Evolutionary conservation across 1,284 basidiomycete species (phyloP).

Genomic region (Rhodotorula sp.): DNA sequence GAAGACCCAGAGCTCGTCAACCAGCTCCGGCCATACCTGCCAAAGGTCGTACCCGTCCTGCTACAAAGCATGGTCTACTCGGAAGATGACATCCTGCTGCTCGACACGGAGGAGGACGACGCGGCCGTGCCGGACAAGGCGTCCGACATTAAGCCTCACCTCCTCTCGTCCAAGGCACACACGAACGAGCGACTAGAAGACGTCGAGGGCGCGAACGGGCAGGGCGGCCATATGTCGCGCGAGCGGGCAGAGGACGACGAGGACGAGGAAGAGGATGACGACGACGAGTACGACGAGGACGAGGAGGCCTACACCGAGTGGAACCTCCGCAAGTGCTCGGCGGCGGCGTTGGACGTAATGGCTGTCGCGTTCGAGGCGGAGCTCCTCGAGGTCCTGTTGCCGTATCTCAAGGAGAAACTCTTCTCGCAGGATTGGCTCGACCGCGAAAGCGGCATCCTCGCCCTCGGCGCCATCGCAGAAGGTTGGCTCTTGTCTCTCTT

Average conservation of each 20-base stretch:
- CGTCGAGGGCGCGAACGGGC: conserved; percentile 13
- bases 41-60: conserved; percentile 85
- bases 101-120: conserved; percentile 83
- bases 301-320: conserved; percentile 98
- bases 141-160: conserved; percentile 91
- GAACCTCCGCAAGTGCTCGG: conserved; percentile 98
- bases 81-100: conserved; percentile 91
- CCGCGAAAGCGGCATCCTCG: conserved; percentile 92
- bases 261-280: conserved; percentile 80
- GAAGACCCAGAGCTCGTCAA: conserved; percentile 84
- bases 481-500: conserved; percentile 56
- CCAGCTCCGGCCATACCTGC: conserved; percentile 80
- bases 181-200: conserved; percentile 45
- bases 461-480: conserved; percentile 96
- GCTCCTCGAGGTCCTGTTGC: conserved; percentile 81
- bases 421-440: conserved; percentile 93
- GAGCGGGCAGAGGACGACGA: conserved; percentile 57
- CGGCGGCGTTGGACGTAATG: conserved; percentile 94
- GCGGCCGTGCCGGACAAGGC: conserved; percentile 79
- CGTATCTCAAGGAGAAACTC: conserved; percentile 86
- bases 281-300: conserved; percentile 87
- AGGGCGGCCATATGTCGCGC: conserved; percentile 17
- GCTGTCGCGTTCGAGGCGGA: conserved; percentile 88
- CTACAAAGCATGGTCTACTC: conserved; percentile 97
- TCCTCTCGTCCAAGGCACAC: conserved; percentile 81